These are phyloP conservation scores for Stachybotrys echinatus DNA, from an alignment of 2,329 filamentous ascomycete species.

Conservation along the genomic window DNA sequence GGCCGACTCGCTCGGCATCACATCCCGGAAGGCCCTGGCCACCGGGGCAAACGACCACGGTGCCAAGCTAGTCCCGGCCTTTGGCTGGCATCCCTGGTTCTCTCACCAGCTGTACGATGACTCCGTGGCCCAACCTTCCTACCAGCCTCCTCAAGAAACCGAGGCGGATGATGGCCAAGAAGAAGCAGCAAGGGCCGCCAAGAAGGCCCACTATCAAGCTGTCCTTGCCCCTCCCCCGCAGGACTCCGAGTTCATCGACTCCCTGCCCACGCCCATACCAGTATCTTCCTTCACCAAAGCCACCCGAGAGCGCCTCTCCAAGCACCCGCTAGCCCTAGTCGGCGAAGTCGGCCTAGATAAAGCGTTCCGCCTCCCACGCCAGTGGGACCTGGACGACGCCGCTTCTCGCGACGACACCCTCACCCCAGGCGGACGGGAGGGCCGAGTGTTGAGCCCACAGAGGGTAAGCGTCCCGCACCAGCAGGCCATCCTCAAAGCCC, in stretches of 20 bases:
- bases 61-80: conserved; percentile 54
- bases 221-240: conserved; percentile 53
- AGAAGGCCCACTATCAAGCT: conserved; percentile 57
- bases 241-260: conserved; percentile 36
- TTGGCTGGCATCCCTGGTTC: conserved; percentile 88
- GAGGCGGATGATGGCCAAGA: conserved; percentile 11
- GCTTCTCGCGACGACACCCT: conserved; percentile 28
- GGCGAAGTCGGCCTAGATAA: conserved; percentile 78
- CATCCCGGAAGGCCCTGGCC: conserved; percentile 4
- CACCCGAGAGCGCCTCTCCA: conserved; percentile 48
- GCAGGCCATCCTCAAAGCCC: conserved; percentile 56
- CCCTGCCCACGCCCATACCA: conserved; percentile 54
- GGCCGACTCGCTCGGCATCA: conserved; percentile 51
- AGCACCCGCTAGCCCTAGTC: conserved; percentile 60
- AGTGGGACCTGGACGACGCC: conserved; percentile 37
- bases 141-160: conserved; percentile 16
- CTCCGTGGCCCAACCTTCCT: conserved; percentile 29
- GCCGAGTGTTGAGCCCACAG: conserved; percentile 61
- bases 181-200: conserved; percentile 22
- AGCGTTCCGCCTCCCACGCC: conserved; percentile 65
- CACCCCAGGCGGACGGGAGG: conserved; percentile 67
- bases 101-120: conserved; percentile 71
- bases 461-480: conserved; percentile 67
- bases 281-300: conserved; percentile 53
- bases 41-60: conserved; percentile 1